Base-by-base conservation (phyloP, 192 early-diverging fungal genomes). In the Phlyctochytrium planicorne region DNA sequence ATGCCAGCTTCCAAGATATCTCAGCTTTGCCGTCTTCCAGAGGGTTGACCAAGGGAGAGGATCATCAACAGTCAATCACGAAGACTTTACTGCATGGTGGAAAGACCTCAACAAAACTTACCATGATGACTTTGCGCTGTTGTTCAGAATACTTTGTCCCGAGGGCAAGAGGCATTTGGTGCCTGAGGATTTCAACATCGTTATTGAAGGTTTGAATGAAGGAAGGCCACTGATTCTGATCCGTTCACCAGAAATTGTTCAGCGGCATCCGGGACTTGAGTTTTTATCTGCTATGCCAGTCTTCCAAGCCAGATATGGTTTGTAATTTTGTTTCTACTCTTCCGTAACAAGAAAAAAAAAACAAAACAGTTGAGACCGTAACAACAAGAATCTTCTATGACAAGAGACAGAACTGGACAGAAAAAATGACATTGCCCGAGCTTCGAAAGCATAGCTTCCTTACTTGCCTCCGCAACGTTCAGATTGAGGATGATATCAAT, bases 271-370 rank as follows among this genome's bases (percentile, higher is more conserved):
- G 32, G 96, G 91, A 16, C 80, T 98, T 29, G 89, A 91, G 71
- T 96, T 95, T 71, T 75, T 98, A 57, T 77, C 87, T 14, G 79
- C 82, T 30, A 88, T 94, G 75, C 80, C 86, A 27, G 83, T 94
- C 14, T 96, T 96, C 74, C 88, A 93, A 68, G 85, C 87, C 55
- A 85, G 91, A 32, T 98, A 96, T 65, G 76, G 91, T 91, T 83
- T 62, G 78, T 60, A 24, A 2, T 34, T 29, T 32, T 3, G 6
- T 6, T 30, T 27, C 50, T 74, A 24, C 30, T 12, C 40, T 66
- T 61, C 30, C 29, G 53, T 35, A 20, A 20, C 40, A n/a, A 17
- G 2, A 4, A 24, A 2, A 32, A n/a, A 0, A 20, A 62, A 32
- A 20, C 3, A 55, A 34, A 37, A 47, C 70, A 85, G 90, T 90